Percentiles rank a stretch among this genome's conserved stretches.
These are phyloP conservation scores for Xylaria sp. DNA, from an alignment of 2,329 filamentous ascomycete genomes.

Conservation along the genomic window DNA sequence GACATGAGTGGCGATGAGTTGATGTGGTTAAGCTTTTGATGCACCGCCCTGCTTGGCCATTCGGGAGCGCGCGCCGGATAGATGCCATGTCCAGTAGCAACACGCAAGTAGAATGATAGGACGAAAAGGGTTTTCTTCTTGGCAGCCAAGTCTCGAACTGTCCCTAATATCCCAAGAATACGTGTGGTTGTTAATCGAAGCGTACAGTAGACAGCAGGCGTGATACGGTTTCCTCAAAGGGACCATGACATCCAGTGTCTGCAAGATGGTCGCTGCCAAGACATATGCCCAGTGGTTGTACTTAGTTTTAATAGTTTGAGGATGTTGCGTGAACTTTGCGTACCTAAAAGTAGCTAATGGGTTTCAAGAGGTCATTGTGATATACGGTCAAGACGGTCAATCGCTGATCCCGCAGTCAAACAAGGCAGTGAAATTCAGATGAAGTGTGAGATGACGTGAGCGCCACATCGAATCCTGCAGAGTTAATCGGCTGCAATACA, in stretches of 20 bases:
- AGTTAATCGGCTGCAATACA: conserved; percentile 5
- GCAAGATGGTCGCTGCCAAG: background rate
- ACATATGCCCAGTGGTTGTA: background rate
- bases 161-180: background rate
- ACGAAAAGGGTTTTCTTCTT: background rate
- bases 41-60: conserved; percentile 24
- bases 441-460: conserved; percentile 7
- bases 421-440: background rate
- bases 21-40: conserved; percentile 26
- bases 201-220: background rate
- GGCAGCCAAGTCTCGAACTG: background rate
- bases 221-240: background rate
- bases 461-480: background rate
- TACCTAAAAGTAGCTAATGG: background rate
- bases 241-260: conserved; percentile 2
- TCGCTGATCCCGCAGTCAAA: background rate
- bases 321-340: background rate
- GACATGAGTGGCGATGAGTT: conserved; percentile 24
- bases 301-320: background rate
- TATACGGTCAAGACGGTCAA: conserved; percentile 9
- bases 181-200: background rate
- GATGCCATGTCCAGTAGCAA: background rate
- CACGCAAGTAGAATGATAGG: background rate
- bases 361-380: background rate
- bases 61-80: conserved; percentile 34